These are phyloP conservation scores for Trichoderma gracile DNA, from an alignment of 2,329 filamentous ascomycete genomes.

Conservation along the genomic window DNA sequence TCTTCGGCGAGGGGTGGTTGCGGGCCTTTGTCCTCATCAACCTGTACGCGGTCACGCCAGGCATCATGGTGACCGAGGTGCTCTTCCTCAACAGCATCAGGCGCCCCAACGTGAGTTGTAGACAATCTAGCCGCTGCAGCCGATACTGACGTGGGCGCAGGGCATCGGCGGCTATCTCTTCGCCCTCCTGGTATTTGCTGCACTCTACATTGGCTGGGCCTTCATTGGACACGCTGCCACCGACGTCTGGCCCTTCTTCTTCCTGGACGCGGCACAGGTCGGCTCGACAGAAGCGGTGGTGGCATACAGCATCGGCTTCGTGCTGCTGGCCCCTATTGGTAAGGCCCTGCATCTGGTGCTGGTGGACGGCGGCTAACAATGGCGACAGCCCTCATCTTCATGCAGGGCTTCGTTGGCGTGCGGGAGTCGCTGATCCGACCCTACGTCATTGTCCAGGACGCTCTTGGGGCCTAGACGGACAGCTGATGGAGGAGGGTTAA, in stretches of 20 bases:
- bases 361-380: slow-evolving; percentile 25
- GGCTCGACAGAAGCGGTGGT: slow-evolving; percentile 47
- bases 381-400: slow-evolving; percentile 47
- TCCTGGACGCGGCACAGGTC: slow-evolving; percentile 49
- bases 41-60: slow-evolving; percentile 46
- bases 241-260: slow-evolving; percentile 51
- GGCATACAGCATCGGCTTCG: slow-evolving; percentile 48
- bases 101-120: slow-evolving; percentile 47
- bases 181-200: slow-evolving; percentile 44
- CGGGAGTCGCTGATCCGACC: slow-evolving; percentile 46
- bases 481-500: not conserved
- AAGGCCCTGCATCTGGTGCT: slow-evolving; percentile 34
- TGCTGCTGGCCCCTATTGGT: slow-evolving; percentile 48
- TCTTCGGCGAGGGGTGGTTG: slow-evolving; percentile 52
- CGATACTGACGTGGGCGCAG: slow-evolving; percentile 38
- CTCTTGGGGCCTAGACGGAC: slow-evolving; percentile 8
- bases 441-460: slow-evolving; percentile 14
- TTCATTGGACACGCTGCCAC: slow-evolving; percentile 50
- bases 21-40: slow-evolving; percentile 50
- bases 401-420: slow-evolving; percentile 52
- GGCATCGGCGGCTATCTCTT: slow-evolving; percentile 47
- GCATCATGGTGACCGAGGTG: slow-evolving; percentile 49
- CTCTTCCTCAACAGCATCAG: slow-evolving; percentile 56
- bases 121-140: not conserved
- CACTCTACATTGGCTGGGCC: slow-evolving; percentile 53